phyloP scores from a whole-genome alignment of 805 yeast species.

The Candida namnaoensis region DNA sequence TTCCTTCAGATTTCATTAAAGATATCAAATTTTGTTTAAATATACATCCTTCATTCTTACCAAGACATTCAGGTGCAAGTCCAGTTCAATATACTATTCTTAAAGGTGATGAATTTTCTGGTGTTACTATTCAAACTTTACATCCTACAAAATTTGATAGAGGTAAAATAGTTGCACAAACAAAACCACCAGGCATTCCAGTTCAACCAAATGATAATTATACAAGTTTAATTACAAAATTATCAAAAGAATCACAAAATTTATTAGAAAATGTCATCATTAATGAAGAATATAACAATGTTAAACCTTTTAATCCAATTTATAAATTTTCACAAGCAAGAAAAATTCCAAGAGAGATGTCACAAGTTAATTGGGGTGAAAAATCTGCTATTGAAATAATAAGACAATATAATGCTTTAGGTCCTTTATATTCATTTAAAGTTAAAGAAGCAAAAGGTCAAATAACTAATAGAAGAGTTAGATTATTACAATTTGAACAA shows the following conservation, averaged over 20 bases:
- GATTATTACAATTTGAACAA: slow-evolving; percentile 30
- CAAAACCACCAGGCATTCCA: slow-evolving; percentile 18
- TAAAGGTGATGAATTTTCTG: slow-evolving; percentile 54
- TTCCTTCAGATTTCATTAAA: slow-evolving; percentile 53
- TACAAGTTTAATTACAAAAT: slow-evolving; percentile 32
- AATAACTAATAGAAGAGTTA: slow-evolving; percentile 34
- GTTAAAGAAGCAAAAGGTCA: slow-evolving; percentile 25
- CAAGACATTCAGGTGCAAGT: slow-evolving; percentile 78
- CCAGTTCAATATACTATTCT: slow-evolving; percentile 79
- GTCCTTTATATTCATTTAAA: slow-evolving; percentile 42
- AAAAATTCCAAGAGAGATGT: slow-evolving; percentile 36
- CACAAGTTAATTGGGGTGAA: slow-evolving; percentile 38
- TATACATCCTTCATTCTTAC: slow-evolving; percentile 88
- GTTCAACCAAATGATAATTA: slow-evolving; percentile 5
- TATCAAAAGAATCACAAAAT: slow-evolving; percentile 57
- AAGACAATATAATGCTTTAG: slow-evolving; percentile 42
- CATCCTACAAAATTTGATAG: slow-evolving; percentile 83
- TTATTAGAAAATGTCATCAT: slow-evolving; percentile 39
- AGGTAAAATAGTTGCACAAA: slow-evolving; percentile 63
- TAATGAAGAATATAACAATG: slow-evolving; percentile 17
- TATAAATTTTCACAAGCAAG: slow-evolving; percentile 45
- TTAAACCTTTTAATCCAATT: slow-evolving; percentile 10
- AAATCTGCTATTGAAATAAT: slow-evolving; percentile 28
- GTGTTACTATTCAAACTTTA: slow-evolving; percentile 83
- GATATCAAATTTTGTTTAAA: slow-evolving; percentile 57